Evolutionary conservation across 75 land plant genomes (phyloP), one percentile per base, ranked within the genome.

Genomic region (Cunninghamia lanceolata): DNA sequence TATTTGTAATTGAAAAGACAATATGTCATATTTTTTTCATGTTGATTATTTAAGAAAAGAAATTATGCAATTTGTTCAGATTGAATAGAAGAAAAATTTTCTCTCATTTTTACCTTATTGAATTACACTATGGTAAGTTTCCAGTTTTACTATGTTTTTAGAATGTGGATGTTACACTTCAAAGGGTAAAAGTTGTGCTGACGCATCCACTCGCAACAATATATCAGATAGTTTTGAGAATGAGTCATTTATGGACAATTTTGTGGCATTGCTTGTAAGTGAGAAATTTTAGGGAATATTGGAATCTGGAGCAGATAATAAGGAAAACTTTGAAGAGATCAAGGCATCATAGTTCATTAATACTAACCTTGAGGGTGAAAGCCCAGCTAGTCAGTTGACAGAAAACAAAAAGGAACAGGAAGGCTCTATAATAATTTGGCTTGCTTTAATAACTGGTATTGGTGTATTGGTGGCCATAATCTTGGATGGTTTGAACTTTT

Each of bases 261-360:
- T 92, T 73, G 92, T 93, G 77, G 92, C 92, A 30, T 90, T 95
- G 87, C 83, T 93, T 73, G 92, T 92, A 39, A 95, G 96, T 86
- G 96, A 95, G 76, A 94, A 95, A 88, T 94, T 94, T 87, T 91
- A 88, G 84, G 93, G 94, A 6, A 95, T 93, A 54, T 94, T 92
- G 50, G 84, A 93, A 88, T 91, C 92, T 85, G 93, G 92, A 70
- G 71, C 92, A 13, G 89, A 84, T 46, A 84, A 66, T 63, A 84
- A 81, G 46, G 88, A 90, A 84, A 38, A 25, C 59, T 83, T 82
- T n/a, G 87, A 87, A 39, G 87, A 85, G 17, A 25, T n/a, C 17
- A 35, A 83, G 59, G 83, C 86, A 82, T 16, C 70, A 42, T 19
- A 56, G 19, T n/a, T 88, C 30, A 21, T 68, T 30, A 52, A 14